A percentile compares a stretch with the other conserved stretches of the same genome.
Evolutionary conservation across 306 rosid species (phyloP).

Genomic region (Begonia fuchsioides): DNA sequence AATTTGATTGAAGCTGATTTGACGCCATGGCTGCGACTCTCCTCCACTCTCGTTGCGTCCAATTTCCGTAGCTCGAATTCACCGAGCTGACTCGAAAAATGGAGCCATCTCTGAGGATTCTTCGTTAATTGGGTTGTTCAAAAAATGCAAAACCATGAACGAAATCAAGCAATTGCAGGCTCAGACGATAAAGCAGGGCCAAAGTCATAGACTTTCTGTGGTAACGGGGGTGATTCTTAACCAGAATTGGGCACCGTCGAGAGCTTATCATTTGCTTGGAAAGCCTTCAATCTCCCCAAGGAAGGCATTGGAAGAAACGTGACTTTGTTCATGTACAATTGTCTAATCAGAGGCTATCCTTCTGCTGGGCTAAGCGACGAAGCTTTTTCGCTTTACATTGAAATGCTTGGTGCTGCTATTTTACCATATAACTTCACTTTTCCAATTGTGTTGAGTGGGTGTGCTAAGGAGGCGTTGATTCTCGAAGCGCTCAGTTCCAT

Average conservation of each 20-base stretch:
- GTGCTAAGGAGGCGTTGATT: slow-evolving; percentile 39
- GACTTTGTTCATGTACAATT: slow-evolving; percentile 36
- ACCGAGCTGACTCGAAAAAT: slow-evolving; percentile 19
- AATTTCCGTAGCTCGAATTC: slow-evolving; percentile 15
- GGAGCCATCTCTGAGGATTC: slow-evolving; percentile 4
- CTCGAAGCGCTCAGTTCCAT: slow-evolving; percentile 48
- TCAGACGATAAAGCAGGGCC: slow-evolving; percentile 36
- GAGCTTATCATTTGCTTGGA: slow-evolving; percentile 39
- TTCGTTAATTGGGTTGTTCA: slow-evolving; percentile 16
- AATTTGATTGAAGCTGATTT: too few species aligned
- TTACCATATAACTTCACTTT: slow-evolving; percentile 58
- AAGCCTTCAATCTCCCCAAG: slow-evolving; percentile 19
- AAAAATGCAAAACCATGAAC: slow-evolving; percentile 36
- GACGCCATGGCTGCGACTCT: slow-evolving; percentile 26
- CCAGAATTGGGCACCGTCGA: slow-evolving; percentile 40
- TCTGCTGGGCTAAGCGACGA: slow-evolving; percentile 31
- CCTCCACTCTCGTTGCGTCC: slow-evolving; percentile 18
- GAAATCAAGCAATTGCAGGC: slow-evolving; percentile 50
- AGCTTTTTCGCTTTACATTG: slow-evolving; percentile 32
- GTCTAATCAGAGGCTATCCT: slow-evolving; percentile 51
- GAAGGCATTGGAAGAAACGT: slow-evolving; percentile 10
- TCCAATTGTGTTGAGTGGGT: slow-evolving; percentile 47
- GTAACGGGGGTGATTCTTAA: slow-evolving; percentile 29
- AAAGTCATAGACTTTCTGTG: slow-evolving; percentile 15
- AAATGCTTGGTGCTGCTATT: slow-evolving; percentile 34